Percentiles rank a stretch among this genome's conserved stretches.
Conservation (phyloP, 306 rosid genomes). For the Trifolium repens region DNA sequence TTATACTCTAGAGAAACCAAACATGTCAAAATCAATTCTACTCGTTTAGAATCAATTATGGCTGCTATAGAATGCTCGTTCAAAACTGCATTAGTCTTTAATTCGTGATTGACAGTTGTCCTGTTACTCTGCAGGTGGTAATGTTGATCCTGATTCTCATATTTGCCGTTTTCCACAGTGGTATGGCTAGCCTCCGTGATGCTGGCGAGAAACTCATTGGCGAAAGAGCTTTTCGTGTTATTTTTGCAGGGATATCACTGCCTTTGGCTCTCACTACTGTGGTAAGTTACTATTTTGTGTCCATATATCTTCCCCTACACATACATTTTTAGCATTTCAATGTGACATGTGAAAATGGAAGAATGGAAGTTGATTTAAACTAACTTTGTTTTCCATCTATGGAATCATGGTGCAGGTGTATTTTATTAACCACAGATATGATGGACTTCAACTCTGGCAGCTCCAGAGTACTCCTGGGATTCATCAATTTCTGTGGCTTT, state of each 20-base stretch:
- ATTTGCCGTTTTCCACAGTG: conserved; percentile 86
- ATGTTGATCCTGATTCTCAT: conserved; percentile 69
- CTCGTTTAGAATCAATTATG: no score
- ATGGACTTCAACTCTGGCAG: conserved; percentile 93
- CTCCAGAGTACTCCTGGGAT: conserved; percentile 68
- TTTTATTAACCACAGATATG: conserved; percentile 93
- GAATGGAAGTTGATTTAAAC: conserved; percentile 32
- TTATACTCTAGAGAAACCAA: no score
- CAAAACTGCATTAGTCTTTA: no score
- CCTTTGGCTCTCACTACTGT: conserved; percentile 90
- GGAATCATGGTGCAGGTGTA: conserved; percentile 70
- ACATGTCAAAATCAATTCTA: no score
- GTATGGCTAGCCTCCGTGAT: conserved; percentile 85
- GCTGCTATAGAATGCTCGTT: no score
- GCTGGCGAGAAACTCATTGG: conserved; percentile 87
- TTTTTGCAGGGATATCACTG: conserved; percentile 87
- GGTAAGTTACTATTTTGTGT: conserved; percentile 54
- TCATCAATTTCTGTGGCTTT: conserved; percentile 84
- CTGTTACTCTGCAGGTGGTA: conserved; percentile 70
- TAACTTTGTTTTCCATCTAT: conserved; percentile 32
- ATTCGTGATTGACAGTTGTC: no score
- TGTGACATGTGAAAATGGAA: conserved; percentile 8
- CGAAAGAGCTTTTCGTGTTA: conserved; percentile 89
- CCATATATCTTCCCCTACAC: conserved; percentile 4
- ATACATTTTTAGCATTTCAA: background rate